phyloP scores from a whole-genome alignment of 192 early-diverging fungal genomes.

The Coemansia sp. region DNA sequence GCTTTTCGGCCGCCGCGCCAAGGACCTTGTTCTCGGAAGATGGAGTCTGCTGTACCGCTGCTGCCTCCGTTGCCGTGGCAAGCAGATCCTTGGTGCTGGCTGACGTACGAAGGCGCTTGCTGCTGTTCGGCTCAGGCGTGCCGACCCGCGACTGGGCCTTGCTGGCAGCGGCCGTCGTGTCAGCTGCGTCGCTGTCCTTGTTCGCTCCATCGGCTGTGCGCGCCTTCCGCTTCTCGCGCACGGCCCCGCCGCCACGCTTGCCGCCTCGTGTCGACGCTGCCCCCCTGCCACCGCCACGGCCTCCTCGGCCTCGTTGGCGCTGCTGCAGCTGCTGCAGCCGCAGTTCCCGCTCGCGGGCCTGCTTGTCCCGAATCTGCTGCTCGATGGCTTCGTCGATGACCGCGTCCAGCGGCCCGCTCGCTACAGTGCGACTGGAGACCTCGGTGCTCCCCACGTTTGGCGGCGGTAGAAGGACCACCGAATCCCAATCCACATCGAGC shows the following conservation, averaged over 20 bases:
- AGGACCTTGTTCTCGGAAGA: background rate
- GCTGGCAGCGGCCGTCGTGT: constrained; percentile 13
- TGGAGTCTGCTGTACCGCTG: background rate
- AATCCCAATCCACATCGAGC: constrained; percentile 24
- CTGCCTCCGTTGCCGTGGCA: background rate
- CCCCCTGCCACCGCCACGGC: constrained; percentile 12
- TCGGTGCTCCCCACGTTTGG: constrained; percentile 6
- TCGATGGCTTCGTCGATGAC: constrained; percentile 28
- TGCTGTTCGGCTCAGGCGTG: constrained; percentile 30
- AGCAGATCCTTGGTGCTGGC: constrained; percentile 1
- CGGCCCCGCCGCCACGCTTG: constrained; percentile 20
- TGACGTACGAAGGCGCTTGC: constrained; percentile 20
- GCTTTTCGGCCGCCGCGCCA: no score
- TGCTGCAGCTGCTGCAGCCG: constrained; percentile 12
- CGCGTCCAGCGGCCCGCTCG: constrained; percentile 10
- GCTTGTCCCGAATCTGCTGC: background rate
- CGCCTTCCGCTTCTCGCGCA: constrained; percentile 47
- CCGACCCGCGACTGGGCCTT: constrained; percentile 24
- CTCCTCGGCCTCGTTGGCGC: constrained; percentile 24
- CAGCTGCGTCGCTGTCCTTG: constrained; percentile 10
- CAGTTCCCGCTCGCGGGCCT: constrained; percentile 16
- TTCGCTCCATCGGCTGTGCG: constrained; percentile 13
- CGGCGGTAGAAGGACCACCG: constrained; percentile 35
- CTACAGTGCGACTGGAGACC: background rate
- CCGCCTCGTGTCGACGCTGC: constrained; percentile 21